Evolutionary conservation across 1,284 basidiomycete genomes (phyloP), one percentile per base, ranked within the genome.

Genomic region (Naganishia liquefaciens): DNA sequence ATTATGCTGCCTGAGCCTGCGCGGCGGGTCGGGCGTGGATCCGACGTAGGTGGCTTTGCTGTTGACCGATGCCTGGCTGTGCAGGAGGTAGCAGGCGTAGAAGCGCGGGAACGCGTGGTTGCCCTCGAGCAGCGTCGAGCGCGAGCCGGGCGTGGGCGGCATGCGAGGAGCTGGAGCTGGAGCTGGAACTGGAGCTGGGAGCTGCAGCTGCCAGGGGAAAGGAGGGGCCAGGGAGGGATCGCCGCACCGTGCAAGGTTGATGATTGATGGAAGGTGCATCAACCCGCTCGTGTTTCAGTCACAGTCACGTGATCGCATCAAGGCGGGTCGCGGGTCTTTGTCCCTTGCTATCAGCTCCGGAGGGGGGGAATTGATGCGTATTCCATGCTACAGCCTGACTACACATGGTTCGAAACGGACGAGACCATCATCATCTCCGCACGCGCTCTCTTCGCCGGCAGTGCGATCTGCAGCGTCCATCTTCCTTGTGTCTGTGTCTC

Each of bases 61-160:
- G 25, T 79, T 79, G 0, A 83, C 81, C 0, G 82, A 84, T 23
- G 85, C 81, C 4, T 84, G 74, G 1, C 88, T 90, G 70, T 88
- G 87, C 13, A 95, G 81, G 0, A 94, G 83, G 76, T 95, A 95
- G 77, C 91, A 94, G 1, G 89, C 89, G 74, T 95, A 95, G 76
- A 94, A 91, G 0, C 84, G 77, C 1, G 91, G 89, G 68, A 88
- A 86, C 2, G 79, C 75, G 73, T 90, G 89, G 37, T 83, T 81
- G 11, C 78, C 74, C 40, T 80, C 71, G 21, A 79, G 70, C n/a
- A 82, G 65, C 3, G 80, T 77, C 13, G 79, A 80, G n/a, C 65
- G 71, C 6, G 74, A 70, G 33, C 33, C 10, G 4, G 33, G 4
- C 33, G 33, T 72, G 42, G 54, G 39, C 17, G 7, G 52, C 23